Evolutionary conservation across 768 basidiomycete species (phyloP).

Genomic region (Xerocomellus amylosporus): DNA sequence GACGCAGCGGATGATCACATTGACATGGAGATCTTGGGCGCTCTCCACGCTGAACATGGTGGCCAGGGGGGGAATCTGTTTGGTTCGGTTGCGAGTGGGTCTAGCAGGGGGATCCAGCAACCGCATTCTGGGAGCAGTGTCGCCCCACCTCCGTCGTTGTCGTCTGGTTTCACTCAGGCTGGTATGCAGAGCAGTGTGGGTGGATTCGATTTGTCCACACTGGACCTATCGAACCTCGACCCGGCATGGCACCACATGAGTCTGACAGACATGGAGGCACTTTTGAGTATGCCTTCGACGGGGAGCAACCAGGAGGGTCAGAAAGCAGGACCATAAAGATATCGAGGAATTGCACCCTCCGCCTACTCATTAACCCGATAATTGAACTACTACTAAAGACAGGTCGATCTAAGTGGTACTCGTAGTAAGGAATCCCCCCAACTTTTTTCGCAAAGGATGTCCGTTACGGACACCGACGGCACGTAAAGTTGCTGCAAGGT

Average conservation of each 20-base stretch:
- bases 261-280: conserved; percentile 53
- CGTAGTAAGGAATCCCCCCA: conserved; percentile 52
- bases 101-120: conserved; percentile 9
- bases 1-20: conserved; percentile 19
- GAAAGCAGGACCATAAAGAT: conserved; percentile 19
- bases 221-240: conserved; percentile 47
- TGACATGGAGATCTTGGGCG: conserved; percentile 39
- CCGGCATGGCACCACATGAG: conserved; percentile 43
- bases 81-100: conserved; percentile 28
- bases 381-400: conserved; percentile 1
- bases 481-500: conserved; percentile 50
- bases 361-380: neutral
- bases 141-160: conserved; percentile 38
- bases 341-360: neutral
- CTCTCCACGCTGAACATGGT: conserved; percentile 23
- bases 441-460: conserved; percentile 64
- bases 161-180: conserved; percentile 41
- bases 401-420: neutral
- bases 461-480: conserved; percentile 56
- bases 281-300: conserved; percentile 44
- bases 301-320: conserved; percentile 25
- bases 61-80: conserved; percentile 22
- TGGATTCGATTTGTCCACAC: conserved; percentile 47
- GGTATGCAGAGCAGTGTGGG: conserved; percentile 20
- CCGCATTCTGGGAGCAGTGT: conserved; percentile 23